Conservation (phyloP, 495 filamentous ascomycete species). For the Durotheca rogersii region DNA sequence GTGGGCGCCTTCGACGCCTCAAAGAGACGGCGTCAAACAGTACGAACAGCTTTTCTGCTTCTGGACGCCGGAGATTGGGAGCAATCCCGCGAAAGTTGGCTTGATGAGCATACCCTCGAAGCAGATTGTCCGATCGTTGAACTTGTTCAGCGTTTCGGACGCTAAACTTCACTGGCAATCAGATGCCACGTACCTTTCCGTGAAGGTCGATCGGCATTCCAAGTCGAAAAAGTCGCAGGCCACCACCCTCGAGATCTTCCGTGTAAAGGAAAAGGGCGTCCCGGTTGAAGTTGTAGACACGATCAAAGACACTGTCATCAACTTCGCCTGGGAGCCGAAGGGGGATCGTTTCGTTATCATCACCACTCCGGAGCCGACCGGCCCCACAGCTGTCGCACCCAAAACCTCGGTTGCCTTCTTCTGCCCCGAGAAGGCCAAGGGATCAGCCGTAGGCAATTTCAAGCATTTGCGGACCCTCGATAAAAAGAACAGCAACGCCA, state of each 20-base stretch:
- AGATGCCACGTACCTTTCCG: conserved; percentile 87
- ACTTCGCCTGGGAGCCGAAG: conserved; percentile 98
- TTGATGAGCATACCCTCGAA: conserved; percentile 96
- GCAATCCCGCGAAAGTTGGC: conserved; percentile 95
- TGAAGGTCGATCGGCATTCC: conserved; percentile 97
- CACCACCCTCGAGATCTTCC: conserved; percentile 98
- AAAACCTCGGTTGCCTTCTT: conserved; percentile 96
- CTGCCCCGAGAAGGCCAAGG: conserved; percentile 89
- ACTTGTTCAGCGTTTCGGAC: conserved; percentile 95
- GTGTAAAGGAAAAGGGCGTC: conserved; percentile 91
- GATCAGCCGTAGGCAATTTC: conserved; percentile 78
- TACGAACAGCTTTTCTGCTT: conserved; percentile 97
- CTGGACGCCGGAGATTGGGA: conserved; percentile 98
- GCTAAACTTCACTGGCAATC: conserved; percentile 98
- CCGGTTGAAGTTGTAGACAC: conserved; percentile 97
- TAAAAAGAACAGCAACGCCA: conserved; percentile 98
- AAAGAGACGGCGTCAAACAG: conserved; percentile 75
- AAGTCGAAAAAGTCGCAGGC: conserved; percentile 98
- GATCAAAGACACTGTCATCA: conserved; percentile 96
- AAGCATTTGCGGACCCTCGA: conserved; percentile 90
- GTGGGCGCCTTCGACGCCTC: conserved; percentile 82
- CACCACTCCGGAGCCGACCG: conserved; percentile 81
- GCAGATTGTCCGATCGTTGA: conserved; percentile 87
- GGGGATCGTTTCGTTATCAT: conserved; percentile 96
- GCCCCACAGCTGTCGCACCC: conserved; percentile 76